Base-by-base conservation (phyloP, 768 basidiomycete genomes). In the Tulasnella sp. region DNA sequence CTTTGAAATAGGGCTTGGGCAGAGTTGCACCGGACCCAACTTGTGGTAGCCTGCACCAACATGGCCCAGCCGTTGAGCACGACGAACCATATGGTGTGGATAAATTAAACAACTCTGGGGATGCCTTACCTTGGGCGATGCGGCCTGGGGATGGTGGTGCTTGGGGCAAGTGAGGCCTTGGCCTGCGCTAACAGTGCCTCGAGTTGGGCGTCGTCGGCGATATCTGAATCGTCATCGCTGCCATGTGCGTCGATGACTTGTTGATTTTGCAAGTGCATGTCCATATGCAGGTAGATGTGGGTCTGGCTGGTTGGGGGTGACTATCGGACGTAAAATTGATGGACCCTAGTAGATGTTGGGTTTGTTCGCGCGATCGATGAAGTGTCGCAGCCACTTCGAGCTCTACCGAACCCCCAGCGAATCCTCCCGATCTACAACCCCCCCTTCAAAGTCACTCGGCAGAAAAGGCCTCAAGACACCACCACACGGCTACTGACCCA, bases 1-100 rank as follows among this genome's bases (percentile, higher is more conserved):
- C 56, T 46, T 46, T 58, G 62, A 95, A 90, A 84, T 94, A 94
- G 6, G 91, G 87, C 21, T 85, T 84, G 9, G 93, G 92, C 16
- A 93, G 88, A 10, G 75, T 79, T 19, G 84, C 83, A 71, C 92
- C 92, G 74, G 93, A 90, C 83, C 94, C 86, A 40, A 74, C 24
- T 74, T 74, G 73, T n/a, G 73, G 46, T 40, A 42, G 7, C 73
- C 39, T 74, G 18, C 46, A 74, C 42, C 73, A 74, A 18, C 73
- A 74, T 40, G 38, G 38, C 10, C 19, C 73, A 74, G 19, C n/a
- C n/a, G 42, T 42, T 74, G 39, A 48, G 39, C 73, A 74, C 62
- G 24, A 40, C 1, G 31, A 40, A 5, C 73, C 38, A 40, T 40
- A 40, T 16, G 38, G 10, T 48, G 74, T 46, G 40, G n/a, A 74